phyloP scores from a whole-genome alignment of 192 early-diverging fungal genomes.

The Coemansia asiatica region DNA sequence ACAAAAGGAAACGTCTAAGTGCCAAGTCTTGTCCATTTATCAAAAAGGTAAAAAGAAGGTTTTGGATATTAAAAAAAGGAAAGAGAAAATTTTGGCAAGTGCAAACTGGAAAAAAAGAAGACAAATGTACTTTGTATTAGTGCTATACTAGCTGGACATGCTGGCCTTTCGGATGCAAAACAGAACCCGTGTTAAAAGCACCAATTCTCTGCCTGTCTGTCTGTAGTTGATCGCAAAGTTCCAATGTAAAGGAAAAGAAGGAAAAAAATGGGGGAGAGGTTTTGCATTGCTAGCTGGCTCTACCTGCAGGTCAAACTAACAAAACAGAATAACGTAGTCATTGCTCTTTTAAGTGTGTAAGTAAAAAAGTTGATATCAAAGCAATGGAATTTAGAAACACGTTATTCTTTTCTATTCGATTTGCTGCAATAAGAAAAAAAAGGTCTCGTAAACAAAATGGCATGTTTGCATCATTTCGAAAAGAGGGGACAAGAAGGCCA shows the following conservation, averaged over 20 bases:
- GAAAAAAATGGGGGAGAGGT: not conserved
- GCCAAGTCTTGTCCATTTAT: conserved; percentile 12
- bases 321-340: not conserved
- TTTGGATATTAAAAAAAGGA: not conserved
- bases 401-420: not conserved
- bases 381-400: not conserved
- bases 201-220: not conserved
- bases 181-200: not conserved
- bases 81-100: not conserved
- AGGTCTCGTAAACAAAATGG: too few relatives aligned
- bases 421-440: too few relatives aligned
- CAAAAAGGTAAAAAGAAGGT: conserved; percentile 9
- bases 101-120: not conserved
- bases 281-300: not conserved
- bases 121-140: not conserved
- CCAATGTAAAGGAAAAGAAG: too few relatives aligned
- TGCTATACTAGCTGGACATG: too few relatives aligned
- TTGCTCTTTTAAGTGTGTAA: not conserved
- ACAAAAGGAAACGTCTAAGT: not conserved
- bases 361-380: not conserved
- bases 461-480: too few relatives aligned
- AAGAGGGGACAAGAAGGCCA: too few relatives aligned
- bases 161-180: too few relatives aligned
- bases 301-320: not conserved
- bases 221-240: not conserved